Evolutionary conservation across 1,284 basidiomycete species (phyloP), one percentile per base, ranked within the genome.

Genomic region (Ganoderma meredithae): DNA sequence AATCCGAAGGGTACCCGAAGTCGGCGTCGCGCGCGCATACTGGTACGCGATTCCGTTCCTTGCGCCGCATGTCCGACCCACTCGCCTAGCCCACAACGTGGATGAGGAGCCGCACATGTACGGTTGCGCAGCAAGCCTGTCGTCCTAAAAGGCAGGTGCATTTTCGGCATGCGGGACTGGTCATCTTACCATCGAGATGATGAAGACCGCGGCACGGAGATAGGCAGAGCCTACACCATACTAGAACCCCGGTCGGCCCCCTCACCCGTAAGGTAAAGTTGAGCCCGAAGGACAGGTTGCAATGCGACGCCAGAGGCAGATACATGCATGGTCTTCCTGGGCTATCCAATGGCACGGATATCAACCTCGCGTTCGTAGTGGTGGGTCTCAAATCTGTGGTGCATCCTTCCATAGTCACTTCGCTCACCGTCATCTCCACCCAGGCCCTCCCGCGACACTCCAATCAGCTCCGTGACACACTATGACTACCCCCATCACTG

Each of bases 191-290:
- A 55, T 55, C 27, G 8, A 33, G 52, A 13, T 25, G 25, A 39
- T 17, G 53, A 10, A n/a, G 31, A n/a, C 33, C 33, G 33, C 31
- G 33, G 33, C 55, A 39, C n/a, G 47, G 12, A 49, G 8, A 19
- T 22, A 39, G 19, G 17, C 33, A 58, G 55, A n/a, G 55, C 41
- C 41, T 59, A 40, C 63, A 22, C 41, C 55, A 47, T 27, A 58
- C 55, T 59, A 49, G 63, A 64, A 64, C 63, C 17, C 43, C 12
- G 43, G 22, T 40, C 31, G 56, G 43, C 49, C 33, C 53, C 41
- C 36, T 27, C n/a, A 27, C 31, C 6, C 63, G 49, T 64, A 33
- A 49, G 47, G 33, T 13, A n/a, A 31, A 0, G 22, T 40, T 40
- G 10, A 43, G 27, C 63, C 52, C 53, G 36, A 5, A 19, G 33